Percentiles rank a stretch among this genome's conserved stretches.
These are phyloP conservation scores for Apiotrichum gamsii DNA, from an alignment of 1,284 basidiomycete species.

Conservation along the genomic window DNA sequence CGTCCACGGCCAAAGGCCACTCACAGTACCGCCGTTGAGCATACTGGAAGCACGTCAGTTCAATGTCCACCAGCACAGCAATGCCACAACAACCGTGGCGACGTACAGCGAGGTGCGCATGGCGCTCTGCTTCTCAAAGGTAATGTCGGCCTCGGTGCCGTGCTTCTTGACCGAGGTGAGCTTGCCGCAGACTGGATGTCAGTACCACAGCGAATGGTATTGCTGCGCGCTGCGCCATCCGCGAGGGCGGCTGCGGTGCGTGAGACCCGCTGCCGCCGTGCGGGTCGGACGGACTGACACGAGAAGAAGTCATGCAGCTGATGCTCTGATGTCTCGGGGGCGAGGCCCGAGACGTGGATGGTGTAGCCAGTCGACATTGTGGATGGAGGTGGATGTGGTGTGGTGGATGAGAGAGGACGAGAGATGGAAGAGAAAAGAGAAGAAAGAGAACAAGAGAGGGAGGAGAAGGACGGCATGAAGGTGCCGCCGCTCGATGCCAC, in stretches of 20 bases:
- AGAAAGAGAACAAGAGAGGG: background rate
- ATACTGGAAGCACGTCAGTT: conserved; percentile 22
- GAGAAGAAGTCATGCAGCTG: conserved; percentile 49
- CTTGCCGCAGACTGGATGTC: conserved; percentile 42
- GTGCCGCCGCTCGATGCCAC: no score
- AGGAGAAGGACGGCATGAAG: conserved; percentile 2
- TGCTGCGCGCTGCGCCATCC: background rate
- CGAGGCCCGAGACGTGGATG: conserved; percentile 47
- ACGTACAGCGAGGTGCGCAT: conserved; percentile 46
- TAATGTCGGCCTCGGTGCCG: conserved; percentile 45
- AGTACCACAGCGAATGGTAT: no score
- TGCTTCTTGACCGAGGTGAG: conserved; percentile 43
- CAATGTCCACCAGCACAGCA: no score
- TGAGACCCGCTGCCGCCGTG: no score
- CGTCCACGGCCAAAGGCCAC: conserved; percentile 14
- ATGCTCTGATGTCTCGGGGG: conserved; percentile 45
- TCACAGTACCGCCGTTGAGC: conserved; percentile 47
- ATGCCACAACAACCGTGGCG: background rate
- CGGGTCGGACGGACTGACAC: no score
- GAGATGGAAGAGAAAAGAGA: background rate
- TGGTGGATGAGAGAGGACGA: background rate
- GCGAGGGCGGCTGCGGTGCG: no score
- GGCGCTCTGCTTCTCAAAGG: conserved; percentile 48
- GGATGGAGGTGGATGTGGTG: background rate
- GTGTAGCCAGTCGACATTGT: conserved; percentile 33